phyloP scores from a whole-genome alignment of 2,329 filamentous ascomycete species.

The Nothophaeocryptopus gaeumannii region DNA sequence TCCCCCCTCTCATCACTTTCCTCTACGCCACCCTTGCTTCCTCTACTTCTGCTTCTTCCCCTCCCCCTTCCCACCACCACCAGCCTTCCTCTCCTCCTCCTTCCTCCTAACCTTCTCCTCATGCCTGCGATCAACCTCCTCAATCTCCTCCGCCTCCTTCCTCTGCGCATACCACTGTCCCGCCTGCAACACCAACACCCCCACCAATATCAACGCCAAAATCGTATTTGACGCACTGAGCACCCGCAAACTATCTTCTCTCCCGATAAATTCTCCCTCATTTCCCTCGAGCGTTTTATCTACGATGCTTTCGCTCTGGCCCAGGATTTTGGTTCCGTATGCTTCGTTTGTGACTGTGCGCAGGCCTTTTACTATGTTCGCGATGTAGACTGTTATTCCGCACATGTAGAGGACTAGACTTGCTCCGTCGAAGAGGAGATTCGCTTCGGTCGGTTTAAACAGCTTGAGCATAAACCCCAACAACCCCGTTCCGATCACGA shows the following conservation, averaged over 20 bases:
- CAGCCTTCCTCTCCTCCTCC: constrained; percentile 36
- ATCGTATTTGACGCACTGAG: constrained; percentile 95
- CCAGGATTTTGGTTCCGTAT: constrained; percentile 52
- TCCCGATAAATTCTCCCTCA: constrained; percentile 66
- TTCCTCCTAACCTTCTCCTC: constrained; percentile 44
- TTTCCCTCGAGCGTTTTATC: constrained; percentile 37
- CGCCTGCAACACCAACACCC: constrained; percentile 87
- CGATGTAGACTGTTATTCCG: constrained; percentile 86
- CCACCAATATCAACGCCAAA: constrained; percentile 83
- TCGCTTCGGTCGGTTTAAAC: constrained; percentile 88
- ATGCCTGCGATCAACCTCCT: constrained; percentile 57
- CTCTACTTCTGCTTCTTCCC: constrained; percentile 31
- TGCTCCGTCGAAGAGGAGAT: constrained; percentile 87
- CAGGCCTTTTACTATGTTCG: constrained; percentile 95
- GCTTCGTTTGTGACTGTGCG: constrained; percentile 73
- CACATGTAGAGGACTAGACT: constrained; percentile 73
- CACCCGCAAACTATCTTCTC: constrained; percentile 88
- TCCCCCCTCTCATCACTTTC: too few species aligned
- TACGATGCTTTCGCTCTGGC: constrained; percentile 37
- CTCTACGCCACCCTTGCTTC: too few species aligned
- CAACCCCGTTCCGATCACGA: constrained; percentile 83
- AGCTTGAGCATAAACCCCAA: constrained; percentile 90
- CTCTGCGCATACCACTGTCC: constrained; percentile 98
- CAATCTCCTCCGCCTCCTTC: constrained; percentile 79
- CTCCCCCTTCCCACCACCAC: constrained; percentile 22